These are phyloP conservation scores for Melastoma candidum DNA, from an alignment of 441 rosid genomes.

Conservation along the genomic window DNA sequence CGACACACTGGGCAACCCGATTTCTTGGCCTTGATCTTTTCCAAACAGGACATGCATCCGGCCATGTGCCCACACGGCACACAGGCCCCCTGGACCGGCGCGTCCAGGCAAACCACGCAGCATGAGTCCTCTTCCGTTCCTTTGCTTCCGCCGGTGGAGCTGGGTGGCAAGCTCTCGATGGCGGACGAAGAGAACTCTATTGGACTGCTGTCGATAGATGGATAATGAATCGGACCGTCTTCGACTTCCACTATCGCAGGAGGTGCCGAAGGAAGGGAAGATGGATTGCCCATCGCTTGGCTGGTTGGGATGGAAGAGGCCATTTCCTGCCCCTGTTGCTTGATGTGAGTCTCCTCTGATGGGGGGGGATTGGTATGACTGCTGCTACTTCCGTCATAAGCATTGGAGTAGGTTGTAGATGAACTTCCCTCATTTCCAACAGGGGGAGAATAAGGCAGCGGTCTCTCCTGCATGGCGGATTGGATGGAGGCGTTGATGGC, in stretches of 20 bases:
- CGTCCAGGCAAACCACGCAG: conserved; percentile 81
- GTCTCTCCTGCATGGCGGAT: conserved; percentile 29
- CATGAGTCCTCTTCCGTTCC: conserved; percentile 18
- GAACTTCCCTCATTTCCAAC: conserved; percentile 29
- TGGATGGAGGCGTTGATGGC: conserved; percentile 72
- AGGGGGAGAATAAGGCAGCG: conserved; percentile 22
- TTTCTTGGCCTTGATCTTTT: conserved; percentile 71
- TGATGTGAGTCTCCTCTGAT: conserved; percentile 23
- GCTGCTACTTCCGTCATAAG: conserved; percentile 7
- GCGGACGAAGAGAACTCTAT: conserved; percentile 29
- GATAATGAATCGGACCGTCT: conserved; percentile 68
- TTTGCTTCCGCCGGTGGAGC: conserved; percentile 28
- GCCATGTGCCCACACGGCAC: conserved; percentile 96
- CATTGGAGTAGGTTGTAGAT: conserved; percentile 27
- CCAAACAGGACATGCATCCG: conserved; percentile 87
- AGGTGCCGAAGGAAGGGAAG: conserved; percentile 47
- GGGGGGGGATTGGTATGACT: conserved; percentile 18
- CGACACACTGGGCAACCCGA: conserved; percentile 98
- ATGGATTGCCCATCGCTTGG: too few relatives aligned
- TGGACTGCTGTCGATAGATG: conserved; percentile 58
- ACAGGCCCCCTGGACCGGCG: conserved; percentile 84
- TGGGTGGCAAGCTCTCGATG: conserved; percentile 17
- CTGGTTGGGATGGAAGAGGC: conserved; percentile 13
- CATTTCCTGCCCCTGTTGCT: conserved; percentile 20
- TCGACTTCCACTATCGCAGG: conserved; percentile 25